Evolutionary conservation across 768 basidiomycete genomes (phyloP).

Genomic region (Serendipita sp.): DNA sequence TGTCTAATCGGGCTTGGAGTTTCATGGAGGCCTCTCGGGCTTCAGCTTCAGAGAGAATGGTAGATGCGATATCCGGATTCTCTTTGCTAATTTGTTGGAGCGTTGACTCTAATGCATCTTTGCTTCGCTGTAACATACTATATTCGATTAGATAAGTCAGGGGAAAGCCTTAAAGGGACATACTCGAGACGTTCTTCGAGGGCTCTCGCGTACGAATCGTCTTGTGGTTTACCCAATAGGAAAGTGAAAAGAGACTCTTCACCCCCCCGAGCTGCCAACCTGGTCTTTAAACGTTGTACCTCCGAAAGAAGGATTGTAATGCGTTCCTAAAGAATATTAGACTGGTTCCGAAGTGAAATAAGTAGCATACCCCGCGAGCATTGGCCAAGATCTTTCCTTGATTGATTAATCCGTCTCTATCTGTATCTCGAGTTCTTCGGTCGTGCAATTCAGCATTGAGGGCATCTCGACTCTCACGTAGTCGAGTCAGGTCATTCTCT

Average conservation of each 20-base stretch:
- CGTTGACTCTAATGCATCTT: constrained; percentile 35
- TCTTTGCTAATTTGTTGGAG: constrained; percentile 29
- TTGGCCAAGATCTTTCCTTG: constrained; percentile 53
- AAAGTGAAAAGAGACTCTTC: constrained; percentile 59
- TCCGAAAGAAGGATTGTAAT: constrained; percentile 58
- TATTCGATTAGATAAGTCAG: constrained; percentile 7
- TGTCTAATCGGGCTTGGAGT: constrained; percentile 24
- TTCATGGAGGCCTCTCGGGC: constrained; percentile 15
- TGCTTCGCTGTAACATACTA: constrained; percentile 39
- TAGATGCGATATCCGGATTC: constrained; percentile 37
- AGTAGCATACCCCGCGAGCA: constrained; percentile 33
- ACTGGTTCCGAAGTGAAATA: constrained; percentile 5
- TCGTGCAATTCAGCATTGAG: constrained; percentile 48
- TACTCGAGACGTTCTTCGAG: constrained; percentile 11
- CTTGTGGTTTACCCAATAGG: constrained; percentile 36
- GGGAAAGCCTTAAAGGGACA: constrained; percentile 7
- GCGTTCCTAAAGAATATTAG: constrained; percentile 37
- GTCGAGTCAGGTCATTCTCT: constrained; percentile 47
- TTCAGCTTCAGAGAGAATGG: constrained; percentile 19
- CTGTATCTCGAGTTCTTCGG: constrained; percentile 44
- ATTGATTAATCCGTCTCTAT: constrained; percentile 40
- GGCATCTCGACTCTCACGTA: constrained; percentile 61
- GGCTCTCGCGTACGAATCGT: constrained; percentile 29
- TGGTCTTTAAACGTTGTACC: constrained; percentile 51
- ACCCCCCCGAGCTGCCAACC: constrained; percentile 57